A percentile compares a stretch with the other conserved stretches of the same genome.
These are phyloP conservation scores for Musa acuminata DNA, from an alignment of 176 grass and related monocot species.

Conservation along the genomic window DNA sequence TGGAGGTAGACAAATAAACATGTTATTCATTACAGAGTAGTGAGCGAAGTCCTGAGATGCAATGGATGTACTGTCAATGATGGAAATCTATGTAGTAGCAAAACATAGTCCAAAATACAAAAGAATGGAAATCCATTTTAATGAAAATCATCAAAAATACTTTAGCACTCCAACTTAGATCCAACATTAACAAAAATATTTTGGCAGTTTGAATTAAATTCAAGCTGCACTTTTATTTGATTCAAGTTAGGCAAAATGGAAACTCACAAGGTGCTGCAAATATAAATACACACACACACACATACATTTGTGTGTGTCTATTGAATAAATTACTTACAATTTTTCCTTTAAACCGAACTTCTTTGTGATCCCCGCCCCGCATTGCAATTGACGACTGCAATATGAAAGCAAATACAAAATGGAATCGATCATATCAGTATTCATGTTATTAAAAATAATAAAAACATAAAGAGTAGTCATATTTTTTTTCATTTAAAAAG, in stretches of 20 bases:
- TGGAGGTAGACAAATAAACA: no score
- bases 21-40: no score
- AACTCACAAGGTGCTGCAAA: neutral
- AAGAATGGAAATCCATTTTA: neutral
- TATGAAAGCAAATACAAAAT: conserved; percentile 21
- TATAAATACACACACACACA: no score
- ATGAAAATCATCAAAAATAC: neutral
- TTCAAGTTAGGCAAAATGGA: neutral
- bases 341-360: conserved; percentile 63
- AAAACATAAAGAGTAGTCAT: no score
- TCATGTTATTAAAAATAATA: no score
- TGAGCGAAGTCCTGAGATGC: no score
- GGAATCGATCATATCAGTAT: neutral
- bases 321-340: conserved; percentile 36
- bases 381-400: conserved; percentile 44
- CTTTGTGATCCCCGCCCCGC: conserved; percentile 47
- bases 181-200: neutral
- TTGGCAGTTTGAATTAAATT: neutral
- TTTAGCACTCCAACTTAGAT: neutral
- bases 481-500: no score
- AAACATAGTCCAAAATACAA: neutral
- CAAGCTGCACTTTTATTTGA: neutral
- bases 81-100: no score
- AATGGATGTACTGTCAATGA: no score
- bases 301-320: neutral